Percentiles rank a stretch among this genome's conserved stretches.
Conservation (phyloP, 352 stramenopile genomes). For the Paralagenidium karlingii region DNA sequence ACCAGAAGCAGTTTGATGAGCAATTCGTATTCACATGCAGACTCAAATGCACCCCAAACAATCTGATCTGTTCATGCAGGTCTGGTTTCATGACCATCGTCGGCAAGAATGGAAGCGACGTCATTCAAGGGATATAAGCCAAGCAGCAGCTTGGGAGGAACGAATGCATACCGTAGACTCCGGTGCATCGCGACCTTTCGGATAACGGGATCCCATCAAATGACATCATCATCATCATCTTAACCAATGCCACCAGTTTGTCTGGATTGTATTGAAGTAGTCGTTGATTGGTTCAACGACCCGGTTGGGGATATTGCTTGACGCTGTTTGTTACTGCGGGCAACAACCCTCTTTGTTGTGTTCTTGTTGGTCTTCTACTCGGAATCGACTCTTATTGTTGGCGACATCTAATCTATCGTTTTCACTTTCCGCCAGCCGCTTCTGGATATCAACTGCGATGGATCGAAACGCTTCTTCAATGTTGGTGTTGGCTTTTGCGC, state of each 20-base stretch:
- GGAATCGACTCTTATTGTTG: slow-evolving; percentile 67
- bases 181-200: neutral
- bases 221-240: neutral
- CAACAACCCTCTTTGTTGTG: slow-evolving; percentile 73
- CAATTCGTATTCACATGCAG: slow-evolving; percentile 83
- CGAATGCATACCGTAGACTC: neutral
- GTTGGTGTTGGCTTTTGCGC: slow-evolving; percentile 89
- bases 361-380: slow-evolving; percentile 70
- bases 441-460: slow-evolving; percentile 84
- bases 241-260: neutral
- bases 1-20: slow-evolving; percentile 84
- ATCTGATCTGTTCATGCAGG: no score
- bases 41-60: no score
- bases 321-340: slow-evolving; percentile 2
- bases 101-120: no score
- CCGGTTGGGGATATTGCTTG: no score
- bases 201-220: neutral
- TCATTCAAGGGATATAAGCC: no score
- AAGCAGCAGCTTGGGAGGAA: neutral
- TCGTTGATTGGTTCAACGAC: neutral
- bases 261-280: neutral
- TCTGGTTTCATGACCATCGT: no score
- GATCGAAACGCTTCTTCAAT: slow-evolving; percentile 84
- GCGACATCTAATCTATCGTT: slow-evolving; percentile 84
- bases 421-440: slow-evolving; percentile 73